phyloP scores from a whole-genome alignment of 1,284 basidiomycete species.

The Fomitopsis pinicola region DNA sequence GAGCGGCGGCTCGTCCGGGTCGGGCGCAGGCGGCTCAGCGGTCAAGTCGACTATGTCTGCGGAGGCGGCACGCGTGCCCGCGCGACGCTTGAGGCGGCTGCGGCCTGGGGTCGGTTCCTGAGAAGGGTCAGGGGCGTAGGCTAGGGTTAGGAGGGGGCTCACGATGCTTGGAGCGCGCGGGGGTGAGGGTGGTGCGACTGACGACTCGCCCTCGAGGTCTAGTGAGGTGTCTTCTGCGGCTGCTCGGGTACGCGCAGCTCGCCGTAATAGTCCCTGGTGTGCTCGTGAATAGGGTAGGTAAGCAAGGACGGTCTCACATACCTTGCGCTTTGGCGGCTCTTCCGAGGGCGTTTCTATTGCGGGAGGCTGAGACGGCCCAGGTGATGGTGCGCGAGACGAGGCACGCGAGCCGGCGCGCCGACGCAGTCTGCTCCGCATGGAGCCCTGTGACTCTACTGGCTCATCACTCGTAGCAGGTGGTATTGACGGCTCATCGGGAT shows the following conservation, averaged over 20 bases:
- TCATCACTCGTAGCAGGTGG: constrained; percentile 11
- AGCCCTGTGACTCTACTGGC: not conserved
- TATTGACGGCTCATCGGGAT: constrained; percentile 27
- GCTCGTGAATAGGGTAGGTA: not conserved
- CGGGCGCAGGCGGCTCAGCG: constrained; percentile 19
- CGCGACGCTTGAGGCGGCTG: constrained; percentile 37
- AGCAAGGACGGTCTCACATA: not conserved
- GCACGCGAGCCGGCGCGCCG: constrained; percentile 14
- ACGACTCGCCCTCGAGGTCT: constrained; percentile 7
- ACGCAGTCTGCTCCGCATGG: constrained; percentile 7
- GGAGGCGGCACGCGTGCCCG: constrained; percentile 17
- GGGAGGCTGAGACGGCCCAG: not conserved
- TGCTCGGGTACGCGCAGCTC: constrained; percentile 15
- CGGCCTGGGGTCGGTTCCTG: constrained; percentile 20
- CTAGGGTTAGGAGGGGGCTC: not conserved
- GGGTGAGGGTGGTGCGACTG: not conserved
- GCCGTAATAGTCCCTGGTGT: constrained; percentile 19
- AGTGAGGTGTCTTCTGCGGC: constrained; percentile 20
- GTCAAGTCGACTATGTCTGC: constrained; percentile 14
- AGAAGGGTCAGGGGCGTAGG: not conserved
- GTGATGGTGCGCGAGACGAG: constrained; percentile 18
- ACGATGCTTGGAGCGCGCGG: constrained; percentile 3
- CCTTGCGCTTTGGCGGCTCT: constrained; percentile 11
- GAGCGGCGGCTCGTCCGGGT: constrained; percentile 47
- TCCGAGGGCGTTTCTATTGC: constrained; percentile 1